Conservation (phyloP, 2,329 filamentous ascomycete genomes). For the Arthrobotrys entomopaga region DNA sequence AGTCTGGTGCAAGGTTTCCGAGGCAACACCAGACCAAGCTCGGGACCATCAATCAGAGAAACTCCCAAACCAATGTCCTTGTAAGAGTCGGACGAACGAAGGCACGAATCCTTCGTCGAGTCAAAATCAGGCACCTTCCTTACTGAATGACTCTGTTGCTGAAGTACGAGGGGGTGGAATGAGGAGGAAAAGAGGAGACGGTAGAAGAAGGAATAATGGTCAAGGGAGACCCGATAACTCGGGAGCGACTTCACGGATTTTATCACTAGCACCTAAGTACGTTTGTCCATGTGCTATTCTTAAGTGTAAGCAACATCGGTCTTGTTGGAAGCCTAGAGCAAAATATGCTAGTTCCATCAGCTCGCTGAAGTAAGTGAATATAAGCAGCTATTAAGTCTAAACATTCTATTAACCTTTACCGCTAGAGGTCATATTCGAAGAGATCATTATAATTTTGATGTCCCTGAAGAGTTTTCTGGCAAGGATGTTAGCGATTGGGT, state of each 20-base stretch:
- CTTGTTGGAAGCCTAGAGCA: constrained; percentile 3
- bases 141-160: too few species aligned
- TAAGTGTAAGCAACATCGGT: not conserved
- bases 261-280: not conserved
- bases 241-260: not conserved
- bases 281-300: constrained; percentile 16
- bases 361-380: not conserved
- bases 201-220: not conserved
- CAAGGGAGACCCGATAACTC: not conserved
- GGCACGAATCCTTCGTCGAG: too few species aligned
- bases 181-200: not conserved
- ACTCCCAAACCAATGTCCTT: not conserved
- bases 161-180: not conserved
- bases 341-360: not conserved
- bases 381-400: too few species aligned
- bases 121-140: too few species aligned
- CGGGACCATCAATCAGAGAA: not conserved
- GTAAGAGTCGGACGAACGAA: too few species aligned
- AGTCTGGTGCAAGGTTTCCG: not conserved
- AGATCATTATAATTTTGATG: not conserved
- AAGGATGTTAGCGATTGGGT: not conserved
- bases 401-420: too few species aligned
- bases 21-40: not conserved
- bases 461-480: not conserved
- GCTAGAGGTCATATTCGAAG: constrained; percentile 7